Evolutionary conservation across 495 filamentous ascomycete species (phyloP).

Genomic region (Beverwykella pulmonaria): DNA sequence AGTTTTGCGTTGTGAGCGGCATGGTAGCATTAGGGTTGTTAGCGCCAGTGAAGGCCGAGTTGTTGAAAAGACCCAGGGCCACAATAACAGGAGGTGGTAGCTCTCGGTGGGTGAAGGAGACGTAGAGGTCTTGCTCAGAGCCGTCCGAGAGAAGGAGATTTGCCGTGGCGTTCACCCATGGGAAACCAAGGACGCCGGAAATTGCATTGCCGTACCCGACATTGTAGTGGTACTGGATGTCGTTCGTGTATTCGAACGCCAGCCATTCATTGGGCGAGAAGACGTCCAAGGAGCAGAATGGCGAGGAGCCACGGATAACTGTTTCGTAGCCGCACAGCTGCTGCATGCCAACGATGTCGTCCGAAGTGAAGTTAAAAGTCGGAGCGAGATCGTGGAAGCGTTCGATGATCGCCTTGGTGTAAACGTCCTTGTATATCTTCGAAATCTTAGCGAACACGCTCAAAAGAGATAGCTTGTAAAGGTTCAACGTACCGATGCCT

Average conservation of each 20-base stretch:
- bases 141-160: constrained; percentile 42
- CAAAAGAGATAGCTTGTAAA: not conserved
- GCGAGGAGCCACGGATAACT: constrained; percentile 52
- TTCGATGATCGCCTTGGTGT: constrained; percentile 50
- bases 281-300: constrained; percentile 51
- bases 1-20: constrained; percentile 53
- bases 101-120: constrained; percentile 57
- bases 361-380: constrained; percentile 52
- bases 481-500: constrained; percentile 38
- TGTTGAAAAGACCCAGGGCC: constrained; percentile 56
- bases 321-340: constrained; percentile 56
- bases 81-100: constrained; percentile 53
- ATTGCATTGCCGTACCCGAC: constrained; percentile 51
- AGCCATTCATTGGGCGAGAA: constrained; percentile 56
- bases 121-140: constrained; percentile 49
- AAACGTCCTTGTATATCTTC: constrained; percentile 46
- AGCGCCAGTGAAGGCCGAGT: constrained; percentile 50
- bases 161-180: constrained; percentile 53
- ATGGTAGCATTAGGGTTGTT: constrained; percentile 53
- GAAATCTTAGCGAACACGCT: not conserved
- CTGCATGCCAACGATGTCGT: constrained; percentile 56
- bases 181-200: constrained; percentile 51
- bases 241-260: constrained; percentile 53
- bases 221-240: constrained; percentile 55
- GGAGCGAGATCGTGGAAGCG: constrained; percentile 50